A percentile compares a stretch with the other conserved stretches of the same genome.
phyloP scores from a whole-genome alignment of 169 alveolate species.

The Cryptosporidium sp. region DNA sequence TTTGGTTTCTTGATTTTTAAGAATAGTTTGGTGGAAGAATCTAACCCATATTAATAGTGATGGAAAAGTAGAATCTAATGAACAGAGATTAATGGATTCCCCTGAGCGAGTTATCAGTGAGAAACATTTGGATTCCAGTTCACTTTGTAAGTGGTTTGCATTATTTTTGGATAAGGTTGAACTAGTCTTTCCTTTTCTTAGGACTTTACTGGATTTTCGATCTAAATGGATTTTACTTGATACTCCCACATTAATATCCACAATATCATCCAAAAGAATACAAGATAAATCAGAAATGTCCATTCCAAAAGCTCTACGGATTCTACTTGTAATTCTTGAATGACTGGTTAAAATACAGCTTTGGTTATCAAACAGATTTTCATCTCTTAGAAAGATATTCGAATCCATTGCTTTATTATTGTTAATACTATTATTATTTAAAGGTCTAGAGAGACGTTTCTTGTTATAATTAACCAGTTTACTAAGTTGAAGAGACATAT shows the following conservation, averaged over 20 bases:
- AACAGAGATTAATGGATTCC: conserved; percentile 43
- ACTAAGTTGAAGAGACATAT: conserved; percentile 4
- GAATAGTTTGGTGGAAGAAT: conserved; percentile 67
- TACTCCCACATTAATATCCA: conserved; percentile 59
- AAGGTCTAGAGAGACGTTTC: not conserved
- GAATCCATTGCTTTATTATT: not conserved
- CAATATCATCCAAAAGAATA: conserved; percentile 36
- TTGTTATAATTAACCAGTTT: conserved; percentile 10
- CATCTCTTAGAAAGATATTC: not conserved
- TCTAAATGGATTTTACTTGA: conserved; percentile 14
- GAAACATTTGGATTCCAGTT: conserved; percentile 60
- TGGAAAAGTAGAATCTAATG: conserved; percentile 61
- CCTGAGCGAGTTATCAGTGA: conserved; percentile 31
- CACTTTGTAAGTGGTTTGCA: conserved; percentile 18
- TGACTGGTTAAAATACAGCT: conserved; percentile 42
- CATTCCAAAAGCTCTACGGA: conserved; percentile 21
- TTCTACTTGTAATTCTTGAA: conserved; percentile 6
- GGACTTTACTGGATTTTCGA: conserved; percentile 15
- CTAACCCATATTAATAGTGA: conserved; percentile 43
- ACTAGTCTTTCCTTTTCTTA: not conserved
- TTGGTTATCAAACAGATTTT: not conserved
- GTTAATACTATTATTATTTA: not conserved
- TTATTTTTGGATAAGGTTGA: not conserved
- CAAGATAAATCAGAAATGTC: conserved; percentile 47
- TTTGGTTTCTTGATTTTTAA: conserved; percentile 49